Conservation (phyloP, 228 moss, liverwort and hornwort genomes). For the Sphagnum fallax region DNA sequence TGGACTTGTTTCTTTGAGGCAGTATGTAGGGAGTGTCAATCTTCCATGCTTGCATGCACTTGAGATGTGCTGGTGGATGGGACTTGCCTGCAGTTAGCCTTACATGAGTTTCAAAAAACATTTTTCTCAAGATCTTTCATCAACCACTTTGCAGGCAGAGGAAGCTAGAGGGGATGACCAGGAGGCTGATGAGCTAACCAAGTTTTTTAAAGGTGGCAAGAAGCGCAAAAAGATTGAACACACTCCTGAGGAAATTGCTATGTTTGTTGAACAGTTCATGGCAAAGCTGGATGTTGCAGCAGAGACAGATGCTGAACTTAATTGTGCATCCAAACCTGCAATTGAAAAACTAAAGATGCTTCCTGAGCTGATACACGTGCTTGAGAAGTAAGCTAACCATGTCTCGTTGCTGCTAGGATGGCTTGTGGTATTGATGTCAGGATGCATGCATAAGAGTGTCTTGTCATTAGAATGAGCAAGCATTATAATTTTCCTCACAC, state of each 20-base stretch:
- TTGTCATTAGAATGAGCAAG: too few relatives aligned
- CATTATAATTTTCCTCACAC: too few relatives aligned
- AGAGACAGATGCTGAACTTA: constrained; percentile 77
- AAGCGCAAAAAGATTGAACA: constrained; percentile 54
- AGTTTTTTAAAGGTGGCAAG: constrained; percentile 68
- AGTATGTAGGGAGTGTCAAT: too few relatives aligned
- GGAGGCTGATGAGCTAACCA: constrained; percentile 29
- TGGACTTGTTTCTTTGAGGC: too few relatives aligned
- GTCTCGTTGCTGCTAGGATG: too few relatives aligned
- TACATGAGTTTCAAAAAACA: too few relatives aligned
- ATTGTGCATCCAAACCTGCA: constrained; percentile 71
- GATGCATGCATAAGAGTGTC: too few relatives aligned
- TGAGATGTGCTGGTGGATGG: too few relatives aligned
- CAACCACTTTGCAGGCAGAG: constrained; percentile 36
- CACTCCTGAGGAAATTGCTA: constrained; percentile 88
- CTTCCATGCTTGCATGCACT: too few relatives aligned
- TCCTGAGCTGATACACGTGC: constrained; percentile 63
- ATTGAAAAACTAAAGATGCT: constrained; percentile 95
- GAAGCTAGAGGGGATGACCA: constrained; percentile 68
- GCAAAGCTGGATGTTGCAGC: constrained; percentile 95
- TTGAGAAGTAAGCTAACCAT: constrained; percentile 50
- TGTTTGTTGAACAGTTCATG: constrained; percentile 99
- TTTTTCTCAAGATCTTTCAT: too few relatives aligned
- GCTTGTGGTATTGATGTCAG: too few relatives aligned
- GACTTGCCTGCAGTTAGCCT: too few relatives aligned